These are phyloP conservation scores for Conticribra guillardii DNA, from an alignment of 108 stramenopile species.

Conservation along the genomic window DNA sequence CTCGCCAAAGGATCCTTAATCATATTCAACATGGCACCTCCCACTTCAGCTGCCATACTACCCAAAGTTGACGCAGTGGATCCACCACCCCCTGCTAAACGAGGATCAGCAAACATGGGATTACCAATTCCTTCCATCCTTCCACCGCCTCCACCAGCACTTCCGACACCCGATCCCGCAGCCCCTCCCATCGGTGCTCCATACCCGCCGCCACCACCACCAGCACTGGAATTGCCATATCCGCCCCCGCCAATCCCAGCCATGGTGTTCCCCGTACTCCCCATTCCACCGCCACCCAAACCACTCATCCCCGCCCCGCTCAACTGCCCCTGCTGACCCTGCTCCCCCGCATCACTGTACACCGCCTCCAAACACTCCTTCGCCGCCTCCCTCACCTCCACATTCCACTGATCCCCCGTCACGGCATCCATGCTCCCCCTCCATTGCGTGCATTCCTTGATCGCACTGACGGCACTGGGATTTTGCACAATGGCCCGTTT, in stretches of 20 bases:
- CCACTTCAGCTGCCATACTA: constrained; percentile 62
- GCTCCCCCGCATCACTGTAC: constrained; percentile 71
- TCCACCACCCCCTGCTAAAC: constrained; percentile 33
- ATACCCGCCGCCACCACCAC: constrained; percentile 32
- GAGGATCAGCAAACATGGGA: constrained; percentile 88
- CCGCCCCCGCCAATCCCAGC: constrained; percentile 21
- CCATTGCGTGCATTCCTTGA: constrained; percentile 91
- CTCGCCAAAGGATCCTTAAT: constrained; percentile 89
- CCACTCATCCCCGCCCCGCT: constrained; percentile 7
- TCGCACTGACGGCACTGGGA: constrained; percentile 59
- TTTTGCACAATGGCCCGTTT: constrained; percentile 90
- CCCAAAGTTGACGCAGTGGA: constrained; percentile 7
- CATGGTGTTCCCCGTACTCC: constrained; percentile 18
- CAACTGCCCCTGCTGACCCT: not conserved
- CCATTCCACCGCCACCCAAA: constrained; percentile 26
- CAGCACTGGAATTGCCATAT: constrained; percentile 23
- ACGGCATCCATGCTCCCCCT: constrained; percentile 94
- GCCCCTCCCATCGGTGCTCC: constrained; percentile 47
- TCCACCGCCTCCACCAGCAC: constrained; percentile 37
- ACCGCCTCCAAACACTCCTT: constrained; percentile 96
- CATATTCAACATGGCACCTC: constrained; percentile 76
- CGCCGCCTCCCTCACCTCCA: constrained; percentile 89
- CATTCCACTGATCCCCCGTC: constrained; percentile 92
- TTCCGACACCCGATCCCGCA: constrained; percentile 22
- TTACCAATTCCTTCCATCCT: constrained; percentile 93